phyloP scores from a whole-genome alignment of 1,284 basidiomycete species.

The Leccinum pachyderme region DNA sequence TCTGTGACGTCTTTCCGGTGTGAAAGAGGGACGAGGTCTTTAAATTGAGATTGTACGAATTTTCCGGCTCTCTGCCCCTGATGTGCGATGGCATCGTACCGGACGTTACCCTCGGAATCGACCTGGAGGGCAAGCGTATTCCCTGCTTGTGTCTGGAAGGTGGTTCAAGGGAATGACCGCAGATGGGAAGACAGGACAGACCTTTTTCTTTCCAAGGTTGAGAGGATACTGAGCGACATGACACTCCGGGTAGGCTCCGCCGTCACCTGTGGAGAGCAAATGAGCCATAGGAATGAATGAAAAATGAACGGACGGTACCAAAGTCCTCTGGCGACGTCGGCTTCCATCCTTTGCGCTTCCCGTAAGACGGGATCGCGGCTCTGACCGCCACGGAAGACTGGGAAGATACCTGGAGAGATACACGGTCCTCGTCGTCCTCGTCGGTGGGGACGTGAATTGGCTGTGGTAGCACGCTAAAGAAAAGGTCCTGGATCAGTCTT shows the following conservation, averaged over 20 bases:
- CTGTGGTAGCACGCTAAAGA: slow-evolving; percentile 58
- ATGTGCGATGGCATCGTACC: slow-evolving; percentile 95
- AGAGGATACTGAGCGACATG: slow-evolving; percentile 97
- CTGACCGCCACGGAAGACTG: slow-evolving; percentile 51
- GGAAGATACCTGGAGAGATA: slow-evolving; percentile 37
- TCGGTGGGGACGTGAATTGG: slow-evolving; percentile 54
- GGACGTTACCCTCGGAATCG: slow-evolving; percentile 92
- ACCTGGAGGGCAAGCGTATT: slow-evolving; percentile 96
- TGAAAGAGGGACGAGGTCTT: slow-evolving; percentile 91
- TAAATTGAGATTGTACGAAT: slow-evolving; percentile 91
- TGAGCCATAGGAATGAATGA: not conserved
- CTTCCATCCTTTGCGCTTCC: slow-evolving; percentile 84
- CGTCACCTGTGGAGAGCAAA: slow-evolving; percentile 58
- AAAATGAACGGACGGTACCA: slow-evolving; percentile 46
- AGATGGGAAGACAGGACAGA: slow-evolving; percentile 3
- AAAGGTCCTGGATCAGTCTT: slow-evolving; percentile 1
- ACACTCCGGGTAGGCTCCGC: slow-evolving; percentile 96
- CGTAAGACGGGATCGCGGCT: slow-evolving; percentile 72
- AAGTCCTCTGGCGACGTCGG: slow-evolving; percentile 83
- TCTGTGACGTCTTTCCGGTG: slow-evolving; percentile 90
- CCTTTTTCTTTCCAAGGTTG: slow-evolving; percentile 95
- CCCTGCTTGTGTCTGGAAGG: slow-evolving; percentile 74
- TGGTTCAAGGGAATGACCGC: not conserved
- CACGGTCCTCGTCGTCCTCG: slow-evolving; percentile 59
- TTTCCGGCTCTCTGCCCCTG: slow-evolving; percentile 90